Evolutionary conservation across 2,329 filamentous ascomycete genomes (phyloP), one percentile per base, ranked within the genome.

Genomic region (Hypoxylon rubiginosum): DNA sequence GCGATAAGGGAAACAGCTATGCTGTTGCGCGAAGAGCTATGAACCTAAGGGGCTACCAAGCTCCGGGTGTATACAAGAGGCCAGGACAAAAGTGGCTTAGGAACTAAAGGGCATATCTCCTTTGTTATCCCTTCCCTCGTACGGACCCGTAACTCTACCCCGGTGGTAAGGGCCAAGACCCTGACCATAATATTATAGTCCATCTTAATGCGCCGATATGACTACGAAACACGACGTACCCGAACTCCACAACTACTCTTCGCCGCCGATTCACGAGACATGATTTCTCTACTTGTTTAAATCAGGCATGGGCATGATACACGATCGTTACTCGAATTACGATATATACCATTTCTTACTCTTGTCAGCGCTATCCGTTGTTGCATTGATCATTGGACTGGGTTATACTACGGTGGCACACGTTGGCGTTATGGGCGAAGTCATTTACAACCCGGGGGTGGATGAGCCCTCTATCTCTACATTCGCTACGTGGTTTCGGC

Each of bases 401-500:
- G 67, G 30, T 67, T 66, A 66, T 63, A 61, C 53, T 60, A 68
- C 62, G 54, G 65, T 52, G 65, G 64, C 67, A 73, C 61, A 64
- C 58, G 66, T 63, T 48, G 76, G 73, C 72, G 74, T 77, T 74
- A 46, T 43, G 41, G 21, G 21, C 21, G 21, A 24, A 24, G 56
- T 67, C 64, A 60, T 61, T 72, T 66, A 61, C 62, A 51, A 62
- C 50, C 1, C 36, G 54, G 71, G 71, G 64, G 43, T 65, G 65
- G 56, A 62, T 50, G 61, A 56, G 68, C 64, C 17, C 39, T 67
- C 61, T 62, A 64, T 67, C 49, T 69, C 71, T 74, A 24, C 21
- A 72, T 71, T 79, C 75, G 72, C 69, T 78, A 75, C 73, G 74
- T 76, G 64, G 67, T 58, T 41, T 19, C 59, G 45, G 64, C 49